Conservation (phyloP, 495 filamentous ascomycete species). For the Jackrogersella minutella region DNA sequence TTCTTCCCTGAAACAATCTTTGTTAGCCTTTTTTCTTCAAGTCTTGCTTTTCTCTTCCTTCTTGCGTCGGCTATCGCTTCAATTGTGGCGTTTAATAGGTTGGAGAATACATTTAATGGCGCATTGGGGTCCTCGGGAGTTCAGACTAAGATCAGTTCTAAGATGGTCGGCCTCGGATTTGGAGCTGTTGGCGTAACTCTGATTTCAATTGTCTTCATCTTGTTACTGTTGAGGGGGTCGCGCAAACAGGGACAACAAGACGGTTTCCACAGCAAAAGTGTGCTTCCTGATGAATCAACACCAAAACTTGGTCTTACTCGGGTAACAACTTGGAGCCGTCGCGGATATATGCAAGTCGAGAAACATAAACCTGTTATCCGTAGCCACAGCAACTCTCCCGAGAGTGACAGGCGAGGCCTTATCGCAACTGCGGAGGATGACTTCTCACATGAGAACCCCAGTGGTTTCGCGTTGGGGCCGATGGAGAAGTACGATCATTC, state of each 20-base stretch:
- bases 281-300: background rate
- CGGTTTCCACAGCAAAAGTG: constrained; percentile 13
- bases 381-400: constrained; percentile 10
- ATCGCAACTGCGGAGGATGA: constrained; percentile 25
- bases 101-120: constrained; percentile 42
- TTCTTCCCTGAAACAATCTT: constrained; percentile 25
- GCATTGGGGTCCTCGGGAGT: constrained; percentile 41
- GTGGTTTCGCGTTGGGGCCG: constrained; percentile 10
- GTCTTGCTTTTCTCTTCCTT: constrained; percentile 41
- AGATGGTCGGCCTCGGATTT: constrained; percentile 41
- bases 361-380: constrained; percentile 33
- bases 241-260: constrained; percentile 28
- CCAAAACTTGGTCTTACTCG: constrained; percentile 9
- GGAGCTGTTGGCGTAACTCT: constrained; percentile 37
- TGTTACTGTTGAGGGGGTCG: background rate
- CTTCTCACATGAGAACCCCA: constrained; percentile 6
- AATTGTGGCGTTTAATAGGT: constrained; percentile 37
- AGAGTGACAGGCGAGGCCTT: constrained; percentile 27
- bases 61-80: constrained; percentile 42
- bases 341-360: constrained; percentile 50
- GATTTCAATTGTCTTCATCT: constrained; percentile 24
- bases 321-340: constrained; percentile 37
- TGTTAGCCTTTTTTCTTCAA: constrained; percentile 29
- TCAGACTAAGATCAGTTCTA: constrained; percentile 26
- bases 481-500: constrained; percentile 1